A percentile compares a stretch with the other conserved stretches of the same genome.
Conservation (phyloP, 2,329 filamentous ascomycete genomes). For the Cordyceps militaris region DNA sequence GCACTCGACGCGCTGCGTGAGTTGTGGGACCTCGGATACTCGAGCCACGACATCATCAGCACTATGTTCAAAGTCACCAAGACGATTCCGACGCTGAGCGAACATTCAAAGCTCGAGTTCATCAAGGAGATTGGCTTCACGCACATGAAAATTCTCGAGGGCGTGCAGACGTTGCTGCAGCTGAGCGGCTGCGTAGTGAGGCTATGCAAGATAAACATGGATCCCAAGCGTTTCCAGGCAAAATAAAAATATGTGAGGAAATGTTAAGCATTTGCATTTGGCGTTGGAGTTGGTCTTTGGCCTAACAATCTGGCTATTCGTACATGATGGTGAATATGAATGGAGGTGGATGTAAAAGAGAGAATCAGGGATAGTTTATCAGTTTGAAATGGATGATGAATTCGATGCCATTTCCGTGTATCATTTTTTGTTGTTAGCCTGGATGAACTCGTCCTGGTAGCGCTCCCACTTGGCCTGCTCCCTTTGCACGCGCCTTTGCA, state of each 20-base stretch:
- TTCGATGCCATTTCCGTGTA: constrained; percentile 12
- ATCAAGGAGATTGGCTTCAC: constrained; percentile 99
- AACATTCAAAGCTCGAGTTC: constrained; percentile 94
- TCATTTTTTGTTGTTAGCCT: constrained; percentile 10
- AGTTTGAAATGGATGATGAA: not conserved
- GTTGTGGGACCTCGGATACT: constrained; percentile 91
- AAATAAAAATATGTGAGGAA: constrained; percentile 27
- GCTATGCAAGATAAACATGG: constrained; percentile 94
- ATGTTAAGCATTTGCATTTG: constrained; percentile 19
- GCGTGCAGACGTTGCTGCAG: constrained; percentile 90
- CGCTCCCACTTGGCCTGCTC: constrained; percentile 63
- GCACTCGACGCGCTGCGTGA: constrained; percentile 83
- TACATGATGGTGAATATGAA: constrained; percentile 9
- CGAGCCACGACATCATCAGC: constrained; percentile 97
- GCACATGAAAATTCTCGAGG: constrained; percentile 98
- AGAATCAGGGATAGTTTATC: constrained; percentile 1
- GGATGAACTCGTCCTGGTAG: constrained; percentile 53
- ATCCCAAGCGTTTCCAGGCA: constrained; percentile 67
- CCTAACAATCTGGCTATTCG: constrained; percentile 8
- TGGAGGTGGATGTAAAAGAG: not conserved
- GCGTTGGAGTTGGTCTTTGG: constrained; percentile 26
- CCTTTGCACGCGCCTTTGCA: constrained; percentile 54
- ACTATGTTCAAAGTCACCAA: constrained; percentile 99
- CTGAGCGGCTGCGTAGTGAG: constrained; percentile 87
- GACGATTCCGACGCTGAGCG: constrained; percentile 82